phyloP scores from a whole-genome alignment of 78 protist genomes.

The Emiliania huxleyi region DNA sequence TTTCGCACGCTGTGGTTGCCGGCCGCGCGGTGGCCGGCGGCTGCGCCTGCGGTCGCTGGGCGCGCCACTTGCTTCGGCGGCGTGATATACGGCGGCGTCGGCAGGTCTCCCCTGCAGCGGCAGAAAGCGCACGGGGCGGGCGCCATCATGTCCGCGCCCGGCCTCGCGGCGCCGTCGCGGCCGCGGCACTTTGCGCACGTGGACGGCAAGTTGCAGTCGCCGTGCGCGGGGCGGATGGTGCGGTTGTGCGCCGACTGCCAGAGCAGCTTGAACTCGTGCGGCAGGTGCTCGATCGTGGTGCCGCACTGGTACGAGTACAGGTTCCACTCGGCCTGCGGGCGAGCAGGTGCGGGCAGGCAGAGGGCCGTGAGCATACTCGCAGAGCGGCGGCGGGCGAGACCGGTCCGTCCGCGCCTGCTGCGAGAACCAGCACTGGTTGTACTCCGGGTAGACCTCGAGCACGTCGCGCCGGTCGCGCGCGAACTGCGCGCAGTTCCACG shows the following conservation, averaged over 20 bases:
- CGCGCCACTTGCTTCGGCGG: neutral
- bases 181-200: neutral
- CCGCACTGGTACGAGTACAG: conserved; percentile 12
- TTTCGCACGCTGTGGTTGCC: too few relatives aligned
- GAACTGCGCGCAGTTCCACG: conserved; percentile 17
- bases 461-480: neutral
- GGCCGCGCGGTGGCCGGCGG: too few relatives aligned
- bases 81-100: neutral
- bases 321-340: conserved; percentile 31
- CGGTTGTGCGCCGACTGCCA: neutral
- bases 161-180: neutral
- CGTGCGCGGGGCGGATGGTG: neutral
- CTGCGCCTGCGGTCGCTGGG: too few relatives aligned
- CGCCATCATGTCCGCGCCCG: neutral
- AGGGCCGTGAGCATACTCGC: too few relatives aligned
- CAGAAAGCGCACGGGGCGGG: neutral
- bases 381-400: too few relatives aligned
- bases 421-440: neutral
- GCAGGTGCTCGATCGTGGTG: neutral
- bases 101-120: neutral
- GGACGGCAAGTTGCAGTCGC: neutral
- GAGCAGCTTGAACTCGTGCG: conserved; percentile 25
- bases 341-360: too few relatives aligned
- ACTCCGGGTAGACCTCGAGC: neutral
- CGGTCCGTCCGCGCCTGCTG: too few relatives aligned